Conservation (phyloP, 139 green algal species). For the Chlorella vulgaris region DNA sequence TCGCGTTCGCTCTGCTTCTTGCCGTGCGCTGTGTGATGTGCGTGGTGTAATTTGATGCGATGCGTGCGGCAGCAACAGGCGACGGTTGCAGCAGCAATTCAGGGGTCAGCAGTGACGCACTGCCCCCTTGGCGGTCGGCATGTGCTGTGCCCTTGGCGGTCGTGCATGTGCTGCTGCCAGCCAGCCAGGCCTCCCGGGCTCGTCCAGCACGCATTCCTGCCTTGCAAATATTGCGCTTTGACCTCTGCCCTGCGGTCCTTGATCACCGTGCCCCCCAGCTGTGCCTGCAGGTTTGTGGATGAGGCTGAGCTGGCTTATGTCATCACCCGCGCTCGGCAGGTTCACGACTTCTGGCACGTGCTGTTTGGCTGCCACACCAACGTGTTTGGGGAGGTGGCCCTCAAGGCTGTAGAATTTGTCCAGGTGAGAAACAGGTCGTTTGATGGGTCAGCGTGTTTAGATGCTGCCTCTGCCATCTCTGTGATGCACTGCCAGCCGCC, state of each 20-base stretch:
- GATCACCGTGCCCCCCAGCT: neutral
- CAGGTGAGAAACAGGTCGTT: too few species aligned
- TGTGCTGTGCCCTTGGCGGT: too few species aligned
- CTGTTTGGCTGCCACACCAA: slow-evolving; percentile 94
- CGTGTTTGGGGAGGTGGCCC: slow-evolving; percentile 90
- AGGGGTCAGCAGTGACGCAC: too few species aligned
- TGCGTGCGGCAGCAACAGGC: too few species aligned
- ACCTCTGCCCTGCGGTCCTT: neutral
- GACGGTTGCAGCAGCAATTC: too few species aligned
- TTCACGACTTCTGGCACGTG: slow-evolving; percentile 98
- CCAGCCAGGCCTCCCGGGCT: too few species aligned
- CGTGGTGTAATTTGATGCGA: too few species aligned
- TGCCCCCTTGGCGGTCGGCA: too few species aligned
- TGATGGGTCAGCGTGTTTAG: too few species aligned
- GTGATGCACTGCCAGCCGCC: neutral
- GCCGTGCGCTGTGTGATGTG: neutral
- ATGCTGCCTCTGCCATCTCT: neutral
- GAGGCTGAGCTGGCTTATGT: slow-evolving; percentile 94
- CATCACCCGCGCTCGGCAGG: slow-evolving; percentile 73
- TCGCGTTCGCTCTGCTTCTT: too few species aligned
- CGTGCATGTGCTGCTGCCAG: too few species aligned
- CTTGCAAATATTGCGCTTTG: neutral
- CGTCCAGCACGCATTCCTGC: too few species aligned
- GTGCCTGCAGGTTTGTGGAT: slow-evolving; percentile 81
- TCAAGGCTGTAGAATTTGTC: slow-evolving; percentile 95